Evolutionary conservation across 768 basidiomycete genomes (phyloP).

Genomic region (Trametes maxima): DNA sequence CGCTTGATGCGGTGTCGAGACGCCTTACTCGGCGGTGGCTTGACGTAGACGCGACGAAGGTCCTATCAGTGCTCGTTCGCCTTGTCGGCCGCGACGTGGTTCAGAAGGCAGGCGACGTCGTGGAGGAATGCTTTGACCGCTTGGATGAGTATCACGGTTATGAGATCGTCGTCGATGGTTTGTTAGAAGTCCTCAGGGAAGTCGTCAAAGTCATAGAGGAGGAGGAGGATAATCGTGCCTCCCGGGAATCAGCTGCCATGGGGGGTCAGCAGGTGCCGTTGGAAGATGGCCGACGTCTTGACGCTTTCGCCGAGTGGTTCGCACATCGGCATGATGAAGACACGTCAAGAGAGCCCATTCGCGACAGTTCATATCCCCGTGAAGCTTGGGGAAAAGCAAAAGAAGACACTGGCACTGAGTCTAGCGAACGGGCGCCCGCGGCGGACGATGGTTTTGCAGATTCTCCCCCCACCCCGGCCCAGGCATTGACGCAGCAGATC

Average conservation of each 20-base stretch:
- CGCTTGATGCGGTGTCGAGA: conserved; percentile 87
- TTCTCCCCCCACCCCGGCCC: conserved; percentile 64
- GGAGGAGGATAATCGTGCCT: conserved; percentile 43
- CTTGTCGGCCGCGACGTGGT: conserved; percentile 88
- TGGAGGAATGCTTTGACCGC: conserved; percentile 96
- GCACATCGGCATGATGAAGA: conserved; percentile 45
- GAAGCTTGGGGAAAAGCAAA: conserved; percentile 54
- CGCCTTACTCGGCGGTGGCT: conserved; percentile 80
- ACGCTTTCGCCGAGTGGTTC: conserved; percentile 69
- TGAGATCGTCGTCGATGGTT: conserved; percentile 77
- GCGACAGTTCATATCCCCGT: conserved; percentile 58
- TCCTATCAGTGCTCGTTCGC: conserved; percentile 81
- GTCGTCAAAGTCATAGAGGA: conserved; percentile 77
- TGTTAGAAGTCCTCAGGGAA: conserved; percentile 85
- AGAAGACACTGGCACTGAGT: conserved; percentile 29
- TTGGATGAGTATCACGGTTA: conserved; percentile 97
- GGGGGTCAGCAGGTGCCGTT: background rate
- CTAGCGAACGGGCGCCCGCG: conserved; percentile 25
- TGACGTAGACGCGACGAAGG: conserved; percentile 86
- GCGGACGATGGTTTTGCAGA: conserved; percentile 45
- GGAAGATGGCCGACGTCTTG: conserved; percentile 39
- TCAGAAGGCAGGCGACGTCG: conserved; percentile 87
- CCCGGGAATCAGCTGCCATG: conserved; percentile 17
- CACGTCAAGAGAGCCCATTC: conserved; percentile 30
- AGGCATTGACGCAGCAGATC: conserved; percentile 81